phyloP scores from a whole-genome alignment of 139 green algal species.

The Chlamydomonas urium region DNA sequence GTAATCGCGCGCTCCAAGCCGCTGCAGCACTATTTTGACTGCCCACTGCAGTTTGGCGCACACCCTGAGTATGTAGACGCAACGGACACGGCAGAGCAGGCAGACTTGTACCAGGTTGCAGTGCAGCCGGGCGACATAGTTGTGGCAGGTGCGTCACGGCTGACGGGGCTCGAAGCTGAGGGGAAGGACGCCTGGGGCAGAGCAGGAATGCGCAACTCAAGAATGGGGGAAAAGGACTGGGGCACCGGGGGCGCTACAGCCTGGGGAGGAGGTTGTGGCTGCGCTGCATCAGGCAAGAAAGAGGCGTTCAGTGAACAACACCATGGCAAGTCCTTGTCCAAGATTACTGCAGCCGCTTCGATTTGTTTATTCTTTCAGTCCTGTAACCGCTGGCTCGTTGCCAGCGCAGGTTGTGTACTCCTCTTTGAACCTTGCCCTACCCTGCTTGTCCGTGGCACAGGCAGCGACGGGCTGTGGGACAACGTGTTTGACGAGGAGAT shows the following conservation, averaged over 20 bases:
- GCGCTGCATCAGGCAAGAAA: background rate
- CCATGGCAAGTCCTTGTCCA: background rate
- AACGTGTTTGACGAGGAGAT: constrained; percentile 52
- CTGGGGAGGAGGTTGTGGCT: too few species aligned
- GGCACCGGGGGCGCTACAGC: too few species aligned
- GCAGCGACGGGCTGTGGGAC: constrained; percentile 71
- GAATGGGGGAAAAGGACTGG: background rate
- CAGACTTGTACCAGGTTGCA: constrained; percentile 46
- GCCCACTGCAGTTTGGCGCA: constrained; percentile 65
- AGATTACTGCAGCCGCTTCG: background rate
- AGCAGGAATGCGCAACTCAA: background rate
- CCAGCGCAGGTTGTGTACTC: too few species aligned
- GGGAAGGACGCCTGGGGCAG: too few species aligned
- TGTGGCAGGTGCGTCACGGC: constrained; percentile 27
- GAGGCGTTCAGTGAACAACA: background rate
- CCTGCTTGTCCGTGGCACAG: too few species aligned
- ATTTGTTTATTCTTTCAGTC: too few species aligned
- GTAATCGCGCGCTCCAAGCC: constrained; percentile 4
- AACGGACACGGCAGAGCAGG: constrained; percentile 67
- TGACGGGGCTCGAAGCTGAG: too few species aligned
- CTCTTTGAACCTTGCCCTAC: too few species aligned
- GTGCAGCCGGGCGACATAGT: constrained; percentile 59
- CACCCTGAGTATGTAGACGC: constrained; percentile 58
- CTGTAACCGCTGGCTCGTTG: too few species aligned
- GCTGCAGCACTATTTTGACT: constrained; percentile 77